Evolutionary conservation across 73 alveolate genomes (phyloP), one percentile per base, ranked within the genome.

Genomic region (Paramecium pentaurelia): DNA sequence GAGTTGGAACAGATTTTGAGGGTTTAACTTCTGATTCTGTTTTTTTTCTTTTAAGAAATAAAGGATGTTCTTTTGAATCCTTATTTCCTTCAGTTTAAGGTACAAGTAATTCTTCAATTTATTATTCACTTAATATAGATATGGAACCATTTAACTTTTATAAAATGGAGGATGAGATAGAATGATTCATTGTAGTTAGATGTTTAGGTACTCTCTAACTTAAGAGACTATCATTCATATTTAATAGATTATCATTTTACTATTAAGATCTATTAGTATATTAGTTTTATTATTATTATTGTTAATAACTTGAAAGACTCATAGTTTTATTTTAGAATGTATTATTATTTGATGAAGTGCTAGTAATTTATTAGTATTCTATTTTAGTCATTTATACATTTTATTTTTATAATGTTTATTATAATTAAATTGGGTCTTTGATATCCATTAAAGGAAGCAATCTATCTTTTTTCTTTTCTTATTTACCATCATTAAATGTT

Each of bases 91-190:
- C 47, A 64, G 47, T 7, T 64, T 64, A 32, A 7, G 84, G 42
- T 1, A 27, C 37, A 6, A 80, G 8, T 3, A 80, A 36, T 42
- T 45, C 71, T 16, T 80, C 91, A 32, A 64, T 7, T 64, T 42
- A 44, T 80, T 45, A 42, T 32, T 80, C 91, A 80, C 64, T 32
- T 49, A 80, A 18, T 1, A 80, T 80, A 27, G 91, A 80, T 1
- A 80, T 80, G 16, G 91, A 80, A 27, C 91, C 91, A 80, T 80
- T 45, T 34, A 80, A 80, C 16, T n/a, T 80, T 32, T 42, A 11
- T 16, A 45, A 22, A 27, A 40, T 45, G 0, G 51, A 45, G 16
- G 91, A 64, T 28, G 84, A 80, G 12, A 64, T 64, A 3, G 84
- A 64, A 64, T 64, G 84, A 64, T 64, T 64, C 42, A 64, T 34